Percentiles rank a stretch among this genome's conserved stretches.
Evolutionary conservation across 768 basidiomycete species (phyloP).

Genomic region (Hygrophoropsis aurantiaca): DNA sequence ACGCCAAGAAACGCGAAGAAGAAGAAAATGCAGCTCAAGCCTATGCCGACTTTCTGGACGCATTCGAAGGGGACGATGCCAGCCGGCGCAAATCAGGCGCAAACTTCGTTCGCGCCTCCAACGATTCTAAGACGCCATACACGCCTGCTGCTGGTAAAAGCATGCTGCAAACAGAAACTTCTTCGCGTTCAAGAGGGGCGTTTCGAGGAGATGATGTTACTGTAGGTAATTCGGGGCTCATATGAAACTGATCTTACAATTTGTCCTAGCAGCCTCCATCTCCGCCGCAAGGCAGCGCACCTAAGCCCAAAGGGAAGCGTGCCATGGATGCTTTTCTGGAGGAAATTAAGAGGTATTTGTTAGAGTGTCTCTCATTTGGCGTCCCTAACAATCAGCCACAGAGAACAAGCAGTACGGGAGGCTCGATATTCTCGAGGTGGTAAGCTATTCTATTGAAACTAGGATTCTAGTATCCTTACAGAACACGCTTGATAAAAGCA

Average conservation of each 20-base stretch:
- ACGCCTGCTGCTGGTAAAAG: slow-evolving; percentile 41
- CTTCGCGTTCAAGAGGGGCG: slow-evolving; percentile 28
- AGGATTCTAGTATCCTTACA: background rate
- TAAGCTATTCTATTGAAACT: slow-evolving; percentile 28
- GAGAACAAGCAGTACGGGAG: slow-evolving; percentile 92
- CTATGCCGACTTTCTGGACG: slow-evolving; percentile 81
- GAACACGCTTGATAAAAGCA: slow-evolving; percentile 31
- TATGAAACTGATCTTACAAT: background rate
- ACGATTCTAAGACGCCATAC: slow-evolving; percentile 36
- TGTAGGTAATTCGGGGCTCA: slow-evolving; percentile 18
- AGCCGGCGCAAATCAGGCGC: slow-evolving; percentile 47
- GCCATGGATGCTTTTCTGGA: slow-evolving; percentile 96
- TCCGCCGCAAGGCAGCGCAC: slow-evolving; percentile 44
- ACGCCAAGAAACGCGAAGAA: slow-evolving; percentile 83
- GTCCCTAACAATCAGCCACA: slow-evolving; percentile 30
- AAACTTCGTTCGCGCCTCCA: slow-evolving; percentile 65
- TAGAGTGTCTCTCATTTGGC: background rate
- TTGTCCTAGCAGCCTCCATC: slow-evolving; percentile 50
- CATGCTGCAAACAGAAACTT: slow-evolving; percentile 27
- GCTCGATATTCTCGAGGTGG: slow-evolving; percentile 75
- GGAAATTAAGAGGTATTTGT: slow-evolving; percentile 82
- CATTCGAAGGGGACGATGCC: slow-evolving; percentile 73
- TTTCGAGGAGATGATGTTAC: slow-evolving; percentile 32
- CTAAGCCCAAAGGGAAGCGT: slow-evolving; percentile 89
- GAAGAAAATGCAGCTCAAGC: slow-evolving; percentile 77